phyloP scores from a whole-genome alignment of 768 basidiomycete species.

The Leccinum subtestaceum region DNA sequence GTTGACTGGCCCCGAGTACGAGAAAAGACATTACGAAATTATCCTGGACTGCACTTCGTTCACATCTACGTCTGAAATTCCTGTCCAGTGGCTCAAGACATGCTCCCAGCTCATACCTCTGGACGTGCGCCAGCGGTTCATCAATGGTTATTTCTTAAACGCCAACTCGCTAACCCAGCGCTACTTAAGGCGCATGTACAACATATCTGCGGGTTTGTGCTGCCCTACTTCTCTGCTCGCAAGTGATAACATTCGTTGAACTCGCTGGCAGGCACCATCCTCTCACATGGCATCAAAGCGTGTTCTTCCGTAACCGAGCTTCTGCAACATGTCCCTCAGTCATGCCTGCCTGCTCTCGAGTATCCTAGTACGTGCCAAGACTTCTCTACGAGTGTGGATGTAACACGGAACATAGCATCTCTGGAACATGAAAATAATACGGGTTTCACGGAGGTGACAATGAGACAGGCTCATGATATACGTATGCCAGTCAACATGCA shows the following conservation, averaged over 20 bases:
- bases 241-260: not conserved
- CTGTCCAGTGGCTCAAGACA: slow-evolving; percentile 77
- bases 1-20: slow-evolving; percentile 47
- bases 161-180: slow-evolving; percentile 68
- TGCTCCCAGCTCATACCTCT: slow-evolving; percentile 71
- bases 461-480: slow-evolving; percentile 62
- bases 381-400: not conserved
- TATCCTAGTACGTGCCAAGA: slow-evolving; percentile 49
- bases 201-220: slow-evolving; percentile 52
- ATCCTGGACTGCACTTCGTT: slow-evolving; percentile 83
- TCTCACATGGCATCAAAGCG: slow-evolving; percentile 51
- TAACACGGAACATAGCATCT: slow-evolving; percentile 40
- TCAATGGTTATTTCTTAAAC: slow-evolving; percentile 64
- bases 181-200: slow-evolving; percentile 75
- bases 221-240: not conserved
- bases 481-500: slow-evolving; percentile 70
- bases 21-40: slow-evolving; percentile 58
- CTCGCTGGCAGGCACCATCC: slow-evolving; percentile 42
- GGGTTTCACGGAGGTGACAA: slow-evolving; percentile 59
- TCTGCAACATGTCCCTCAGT: slow-evolving; percentile 50
- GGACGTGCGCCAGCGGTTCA: slow-evolving; percentile 65
- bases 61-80: slow-evolving; percentile 70
- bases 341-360: slow-evolving; percentile 44
- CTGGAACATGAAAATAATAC: slow-evolving; percentile 60
- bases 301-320: slow-evolving; percentile 66